Base-by-base conservation (phyloP, 2,329 filamentous ascomycete species). In the Phyllosticta citriasiana region DNA sequence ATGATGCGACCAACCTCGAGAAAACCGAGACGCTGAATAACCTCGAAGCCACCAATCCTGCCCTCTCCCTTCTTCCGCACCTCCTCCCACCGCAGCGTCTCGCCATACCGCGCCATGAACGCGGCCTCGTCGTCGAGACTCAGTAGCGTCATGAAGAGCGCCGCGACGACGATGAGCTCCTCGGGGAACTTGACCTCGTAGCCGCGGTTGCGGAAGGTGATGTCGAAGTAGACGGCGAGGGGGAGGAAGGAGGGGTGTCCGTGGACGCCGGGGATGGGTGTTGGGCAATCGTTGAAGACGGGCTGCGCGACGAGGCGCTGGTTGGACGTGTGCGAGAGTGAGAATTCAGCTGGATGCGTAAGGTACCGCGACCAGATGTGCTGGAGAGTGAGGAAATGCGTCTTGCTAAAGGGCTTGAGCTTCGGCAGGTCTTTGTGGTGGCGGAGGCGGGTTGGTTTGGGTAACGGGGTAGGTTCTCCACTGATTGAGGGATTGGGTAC, bases 321-420 rank as follows among this genome's bases (percentile, higher is more conserved):
- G 63, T 74, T 74, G n/a, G 68, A 66, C 7, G 68, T 65, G 9
- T 63, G 56, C 7, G 50, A 57, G 4, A 62, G 57, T 26, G 65
- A 66, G 64, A 76, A 75, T 53, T 72, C 66, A 0, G 66, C 57
- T 0, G 70, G 71, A 27, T 71, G 64, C 16, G 68, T 69, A 54
- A 71, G 69, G 63, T 72, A 69, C 19, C 66, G 64, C 25, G 69
- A 63, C 64, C 70, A 74, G 7, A 76, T 67, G 14, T 64, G 64
- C 63, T 76, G 72, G 40, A 76, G 69, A 3, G 67, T 67, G 26
- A 71, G 71, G 66, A 73, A 76, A 63, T 76, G 74, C 0, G 73
- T 74, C 50, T 71, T 71, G 35, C 73, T 75, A 72, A 73, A 76
- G 4, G 74, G 73, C 53, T 73, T 68, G 19, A 71, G 51, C 27